Conservation (phyloP, 257 asterid species). For the Solanum clarkiae region DNA sequence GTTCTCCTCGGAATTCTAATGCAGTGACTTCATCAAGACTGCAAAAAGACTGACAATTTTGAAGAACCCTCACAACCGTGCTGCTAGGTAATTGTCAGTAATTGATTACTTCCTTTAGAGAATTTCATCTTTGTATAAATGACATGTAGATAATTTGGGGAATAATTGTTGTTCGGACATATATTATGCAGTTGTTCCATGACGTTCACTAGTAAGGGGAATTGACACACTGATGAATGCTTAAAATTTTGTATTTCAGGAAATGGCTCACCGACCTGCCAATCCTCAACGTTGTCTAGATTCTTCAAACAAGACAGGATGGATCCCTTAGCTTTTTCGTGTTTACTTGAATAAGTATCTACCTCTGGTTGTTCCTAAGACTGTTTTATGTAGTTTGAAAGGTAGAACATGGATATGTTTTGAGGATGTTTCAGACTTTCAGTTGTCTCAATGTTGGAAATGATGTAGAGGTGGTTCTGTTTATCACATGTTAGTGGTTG, state of each 20-base stretch:
- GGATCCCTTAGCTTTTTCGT: constrained; percentile 54
- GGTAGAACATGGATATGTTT: background rate
- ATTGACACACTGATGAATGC: background rate
- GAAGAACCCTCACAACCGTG: constrained; percentile 27
- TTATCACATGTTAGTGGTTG: background rate
- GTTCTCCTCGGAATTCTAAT: background rate
- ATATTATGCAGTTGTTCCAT: background rate
- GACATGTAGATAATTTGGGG: background rate
- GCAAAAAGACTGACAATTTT: constrained; percentile 68
- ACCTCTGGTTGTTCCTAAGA: background rate
- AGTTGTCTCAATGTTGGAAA: background rate
- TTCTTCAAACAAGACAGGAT: constrained; percentile 63
- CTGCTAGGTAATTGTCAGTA: constrained; percentile 35
- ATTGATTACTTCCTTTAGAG: background rate
- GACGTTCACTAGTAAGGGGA: background rate
- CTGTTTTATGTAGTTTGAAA: background rate
- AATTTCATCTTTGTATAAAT: background rate
- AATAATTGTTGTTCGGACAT: background rate
- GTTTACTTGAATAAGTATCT: background rate
- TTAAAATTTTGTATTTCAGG: constrained; percentile 30
- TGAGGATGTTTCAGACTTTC: background rate
- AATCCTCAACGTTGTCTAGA: constrained; percentile 59
- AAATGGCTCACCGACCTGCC: constrained; percentile 64
- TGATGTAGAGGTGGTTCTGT: background rate
- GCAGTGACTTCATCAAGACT: constrained; percentile 58